Percentiles rank a stretch among this genome's conserved stretches.
Conservation (phyloP, 192 early-diverging fungal genomes). For the Rhizophagus clarus region DNA sequence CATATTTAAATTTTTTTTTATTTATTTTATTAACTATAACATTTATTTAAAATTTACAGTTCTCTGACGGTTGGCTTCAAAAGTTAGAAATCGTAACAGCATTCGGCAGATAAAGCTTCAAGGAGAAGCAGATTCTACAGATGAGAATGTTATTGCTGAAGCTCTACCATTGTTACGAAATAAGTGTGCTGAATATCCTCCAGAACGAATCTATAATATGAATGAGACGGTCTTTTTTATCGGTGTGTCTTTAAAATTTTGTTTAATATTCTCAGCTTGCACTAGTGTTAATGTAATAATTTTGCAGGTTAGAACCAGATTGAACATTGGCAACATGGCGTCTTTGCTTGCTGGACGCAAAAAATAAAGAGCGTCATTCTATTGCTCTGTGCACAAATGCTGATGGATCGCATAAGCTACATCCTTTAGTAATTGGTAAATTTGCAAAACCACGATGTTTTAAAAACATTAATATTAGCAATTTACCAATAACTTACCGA, state of each 20-base stretch:
- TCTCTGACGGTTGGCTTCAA: slow-evolving; percentile 41
- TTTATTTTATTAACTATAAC: no score
- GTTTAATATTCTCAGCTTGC: not conserved
- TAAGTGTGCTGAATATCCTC: not conserved
- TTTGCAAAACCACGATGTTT: no score
- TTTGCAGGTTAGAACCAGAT: no score
- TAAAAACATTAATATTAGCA: no score
- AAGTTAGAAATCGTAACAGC: slow-evolving; percentile 44
- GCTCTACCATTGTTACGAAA: not conserved
- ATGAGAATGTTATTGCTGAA: slow-evolving; percentile 4
- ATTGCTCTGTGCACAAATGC: slow-evolving; percentile 24
- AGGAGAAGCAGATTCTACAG: slow-evolving; percentile 7
- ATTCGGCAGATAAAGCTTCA: slow-evolving; percentile 30
- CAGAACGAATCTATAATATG: slow-evolving; percentile 30
- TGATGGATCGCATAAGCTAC: slow-evolving; percentile 27
- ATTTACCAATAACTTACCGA: slow-evolving; percentile 12
- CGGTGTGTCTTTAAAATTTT: not conserved
- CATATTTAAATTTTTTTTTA: no score
- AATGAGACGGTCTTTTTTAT: slow-evolving; percentile 29
- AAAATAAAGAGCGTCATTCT: slow-evolving; percentile 14
- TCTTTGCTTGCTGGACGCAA: not conserved
- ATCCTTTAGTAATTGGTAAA: no score
- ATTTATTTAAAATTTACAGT: not conserved
- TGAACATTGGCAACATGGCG: not conserved
- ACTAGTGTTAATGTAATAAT: no score